Percentiles rank a stretch among this genome's conserved stretches.
Conservation (phyloP, 2,329 filamentous ascomycete species). For the Teratosphaeria viscida region DNA sequence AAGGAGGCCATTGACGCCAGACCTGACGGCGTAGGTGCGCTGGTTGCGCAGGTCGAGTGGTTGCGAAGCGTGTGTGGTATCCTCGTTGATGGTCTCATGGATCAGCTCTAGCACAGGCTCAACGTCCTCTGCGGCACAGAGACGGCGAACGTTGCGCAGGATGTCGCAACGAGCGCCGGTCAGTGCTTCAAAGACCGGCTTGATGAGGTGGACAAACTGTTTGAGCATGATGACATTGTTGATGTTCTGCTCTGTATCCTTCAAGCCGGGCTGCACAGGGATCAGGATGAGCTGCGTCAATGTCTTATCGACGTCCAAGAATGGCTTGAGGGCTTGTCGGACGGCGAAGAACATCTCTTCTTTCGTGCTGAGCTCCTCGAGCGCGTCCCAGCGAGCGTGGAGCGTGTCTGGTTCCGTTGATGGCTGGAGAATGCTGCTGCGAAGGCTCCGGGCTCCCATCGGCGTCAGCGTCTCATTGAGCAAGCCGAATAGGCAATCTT, state of each 20-base stretch:
- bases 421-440: conserved; percentile 81
- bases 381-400: conserved; percentile 62
- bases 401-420: conserved; percentile 63
- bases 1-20: conserved; percentile 72
- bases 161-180: conserved; percentile 53
- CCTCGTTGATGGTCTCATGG: conserved; percentile 61
- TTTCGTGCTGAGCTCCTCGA: conserved; percentile 70
- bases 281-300: conserved; percentile 77
- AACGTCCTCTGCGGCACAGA: conserved; percentile 56
- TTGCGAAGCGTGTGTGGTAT: conserved; percentile 65
- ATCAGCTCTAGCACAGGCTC: conserved; percentile 55
- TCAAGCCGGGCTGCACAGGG: conserved; percentile 53
- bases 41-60: conserved; percentile 84
- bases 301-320: conserved; percentile 69
- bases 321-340: conserved; percentile 64
- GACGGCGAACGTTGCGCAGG: conserved; percentile 54
- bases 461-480: conserved; percentile 77
- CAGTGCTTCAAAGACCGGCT: conserved; percentile 58
- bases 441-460: conserved; percentile 76
- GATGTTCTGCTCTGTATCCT: conserved; percentile 66
- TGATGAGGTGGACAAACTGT: conserved; percentile 61
- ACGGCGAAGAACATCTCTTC: conserved; percentile 77
- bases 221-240: conserved; percentile 84
- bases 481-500: conserved; percentile 71
- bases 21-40: conserved; percentile 79